A percentile compares a stretch with the other conserved stretches of the same genome.
These are phyloP conservation scores for Crithidia acanthocephali DNA, from an alignment of 208 protist genomes.

Conservation along the genomic window DNA sequence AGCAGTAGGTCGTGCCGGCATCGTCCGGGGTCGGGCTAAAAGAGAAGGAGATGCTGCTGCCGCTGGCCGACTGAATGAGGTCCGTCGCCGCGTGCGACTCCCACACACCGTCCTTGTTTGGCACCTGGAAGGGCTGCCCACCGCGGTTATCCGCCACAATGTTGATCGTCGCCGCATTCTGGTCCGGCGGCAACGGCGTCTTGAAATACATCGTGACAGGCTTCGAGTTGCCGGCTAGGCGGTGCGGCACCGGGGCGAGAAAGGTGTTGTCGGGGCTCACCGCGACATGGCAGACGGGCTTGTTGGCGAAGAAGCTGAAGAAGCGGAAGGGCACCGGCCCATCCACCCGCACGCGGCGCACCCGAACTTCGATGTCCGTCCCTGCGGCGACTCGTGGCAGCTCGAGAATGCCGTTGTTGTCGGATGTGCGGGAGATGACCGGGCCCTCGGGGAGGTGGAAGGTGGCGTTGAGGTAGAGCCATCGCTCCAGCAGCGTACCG, in stretches of 20 bases:
- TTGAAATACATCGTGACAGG: slow-evolving; percentile 61
- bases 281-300: slow-evolving; percentile 64
- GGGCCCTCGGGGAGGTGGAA: slow-evolving; percentile 47
- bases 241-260: slow-evolving; percentile 51
- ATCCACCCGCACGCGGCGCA: slow-evolving; percentile 50
- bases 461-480: slow-evolving; percentile 70
- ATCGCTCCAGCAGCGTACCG: slow-evolving; percentile 35
- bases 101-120: slow-evolving; percentile 15
- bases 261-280: slow-evolving; percentile 61
- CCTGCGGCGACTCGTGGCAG: slow-evolving; percentile 49
- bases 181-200: slow-evolving; percentile 33
- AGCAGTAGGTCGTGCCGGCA: slow-evolving; percentile 12
- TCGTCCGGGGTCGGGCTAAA: slow-evolving; percentile 8
- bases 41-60: slow-evolving; percentile 26
- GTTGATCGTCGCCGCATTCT: slow-evolving; percentile 33
- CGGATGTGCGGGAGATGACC: slow-evolving; percentile 33
- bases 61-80: slow-evolving; percentile 19
- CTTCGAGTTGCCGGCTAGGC: slow-evolving; percentile 11
- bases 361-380: slow-evolving; percentile 64
- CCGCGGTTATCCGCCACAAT: slow-evolving; percentile 4
- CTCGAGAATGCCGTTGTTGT: slow-evolving; percentile 67
- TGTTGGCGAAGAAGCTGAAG: slow-evolving; percentile 77
- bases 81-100: slow-evolving; percentile 26
- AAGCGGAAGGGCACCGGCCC: slow-evolving; percentile 81
- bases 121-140: slow-evolving; percentile 4